A percentile compares a stretch with the other conserved stretches of the same genome.
Evolutionary conservation across 371 early-diverging fungal species (phyloP).

Genomic region (Saksenaea vasiformis): DNA sequence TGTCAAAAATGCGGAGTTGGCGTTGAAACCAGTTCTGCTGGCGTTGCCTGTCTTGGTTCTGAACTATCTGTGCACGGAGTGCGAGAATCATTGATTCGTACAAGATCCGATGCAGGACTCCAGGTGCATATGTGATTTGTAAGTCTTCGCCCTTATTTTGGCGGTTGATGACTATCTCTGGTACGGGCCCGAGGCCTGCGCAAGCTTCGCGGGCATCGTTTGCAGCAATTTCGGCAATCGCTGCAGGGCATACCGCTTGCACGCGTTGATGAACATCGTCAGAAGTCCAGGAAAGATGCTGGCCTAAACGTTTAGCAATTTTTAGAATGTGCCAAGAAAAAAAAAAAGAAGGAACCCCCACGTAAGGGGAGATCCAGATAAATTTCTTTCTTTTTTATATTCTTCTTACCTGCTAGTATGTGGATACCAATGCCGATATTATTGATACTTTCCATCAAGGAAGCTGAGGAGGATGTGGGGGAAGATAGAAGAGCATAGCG

Average conservation of each 20-base stretch:
- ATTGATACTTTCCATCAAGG: conserved; percentile 45
- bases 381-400: not conserved
- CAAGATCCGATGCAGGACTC: conserved; percentile 66
- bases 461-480: conserved; percentile 15
- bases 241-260: conserved; percentile 59
- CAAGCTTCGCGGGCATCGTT: conserved; percentile 61
- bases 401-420: conserved; percentile 50
- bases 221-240: conserved; percentile 64
- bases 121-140: conserved; percentile 62
- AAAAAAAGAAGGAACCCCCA: conserved; percentile 3
- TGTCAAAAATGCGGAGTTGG: not conserved
- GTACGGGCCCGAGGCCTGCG: conserved; percentile 32
- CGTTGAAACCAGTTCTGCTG: conserved; percentile 29
- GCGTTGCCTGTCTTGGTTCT: conserved; percentile 54
- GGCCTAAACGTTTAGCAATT: conserved; percentile 28
- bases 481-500: conserved; percentile 38
- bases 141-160: conserved; percentile 18
- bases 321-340: conserved; percentile 7
- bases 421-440: conserved; percentile 64
- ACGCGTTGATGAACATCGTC: conserved; percentile 58
- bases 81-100: conserved; percentile 68
- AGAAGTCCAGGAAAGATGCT: conserved; percentile 61
- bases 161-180: conserved; percentile 17
- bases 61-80: conserved; percentile 51
- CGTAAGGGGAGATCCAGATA: conserved; percentile 11